Conservation (phyloP, 768 basidiomycete species). For the Psilocybe tampanensis region DNA sequence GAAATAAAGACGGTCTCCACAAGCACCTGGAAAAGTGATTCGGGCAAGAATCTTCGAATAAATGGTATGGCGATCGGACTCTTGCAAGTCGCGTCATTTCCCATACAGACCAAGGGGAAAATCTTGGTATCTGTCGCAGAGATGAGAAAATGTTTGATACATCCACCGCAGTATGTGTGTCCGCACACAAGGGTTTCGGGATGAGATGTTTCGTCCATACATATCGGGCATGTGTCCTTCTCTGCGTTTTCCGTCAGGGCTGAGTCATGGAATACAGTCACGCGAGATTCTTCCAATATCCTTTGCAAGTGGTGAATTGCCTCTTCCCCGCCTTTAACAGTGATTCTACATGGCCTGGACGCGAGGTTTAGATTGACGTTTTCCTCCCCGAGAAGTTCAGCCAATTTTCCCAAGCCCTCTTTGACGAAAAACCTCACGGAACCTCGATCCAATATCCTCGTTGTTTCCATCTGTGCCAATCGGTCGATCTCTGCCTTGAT, state of each 20-base stretch:
- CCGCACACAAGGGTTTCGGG: constrained; percentile 48
- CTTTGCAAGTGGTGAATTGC: constrained; percentile 47
- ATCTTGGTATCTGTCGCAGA: constrained; percentile 40
- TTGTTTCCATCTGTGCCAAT: constrained; percentile 37
- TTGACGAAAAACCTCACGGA: constrained; percentile 53
- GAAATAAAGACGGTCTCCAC: constrained; percentile 56
- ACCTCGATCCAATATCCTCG: constrained; percentile 32
- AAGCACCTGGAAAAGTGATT: constrained; percentile 51
- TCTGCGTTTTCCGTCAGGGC: constrained; percentile 5
- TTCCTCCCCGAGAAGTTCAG: constrained; percentile 56
- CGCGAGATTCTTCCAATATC: constrained; percentile 44
- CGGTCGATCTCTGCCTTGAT: constrained; percentile 51
- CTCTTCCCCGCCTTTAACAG: constrained; percentile 58
- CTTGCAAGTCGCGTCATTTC: constrained; percentile 56
- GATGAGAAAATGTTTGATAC: constrained; percentile 48
- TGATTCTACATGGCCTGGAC: constrained; percentile 39
- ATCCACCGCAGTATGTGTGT: constrained; percentile 52
- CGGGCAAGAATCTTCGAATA: constrained; percentile 52
- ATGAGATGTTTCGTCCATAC: constrained; percentile 44
- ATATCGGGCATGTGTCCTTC: constrained; percentile 51
- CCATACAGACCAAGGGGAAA: constrained; percentile 71
- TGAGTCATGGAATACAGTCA: background rate
- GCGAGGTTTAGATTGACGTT: constrained; percentile 48
- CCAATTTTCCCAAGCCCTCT: constrained; percentile 49
- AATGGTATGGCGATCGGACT: constrained; percentile 53